phyloP scores from a whole-genome alignment of 306 rosid species.

The Calophaca sinica region DNA sequence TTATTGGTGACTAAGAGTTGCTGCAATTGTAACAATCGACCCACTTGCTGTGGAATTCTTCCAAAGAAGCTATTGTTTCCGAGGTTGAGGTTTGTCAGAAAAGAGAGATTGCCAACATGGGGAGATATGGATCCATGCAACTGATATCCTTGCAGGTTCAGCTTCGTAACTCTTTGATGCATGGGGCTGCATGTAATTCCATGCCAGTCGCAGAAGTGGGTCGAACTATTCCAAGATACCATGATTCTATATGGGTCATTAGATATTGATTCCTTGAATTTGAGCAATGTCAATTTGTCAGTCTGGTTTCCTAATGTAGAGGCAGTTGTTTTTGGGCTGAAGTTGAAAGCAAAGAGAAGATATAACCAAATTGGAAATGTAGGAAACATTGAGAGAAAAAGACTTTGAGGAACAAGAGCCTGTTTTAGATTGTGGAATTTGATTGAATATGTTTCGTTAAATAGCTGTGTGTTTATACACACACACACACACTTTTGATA shows the following conservation, averaged over 20 bases:
- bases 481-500: too few relatives aligned
- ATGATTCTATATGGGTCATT: too few relatives aligned
- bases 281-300: too few relatives aligned
- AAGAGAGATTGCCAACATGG: neutral
- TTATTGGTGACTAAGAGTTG: conserved; percentile 26
- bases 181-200: too few relatives aligned
- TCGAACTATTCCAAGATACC: too few relatives aligned
- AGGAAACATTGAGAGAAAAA: neutral
- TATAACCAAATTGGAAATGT: neutral
- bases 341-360: neutral
- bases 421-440: conserved; percentile 7
- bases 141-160: too few relatives aligned
- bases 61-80: conserved; percentile 24
- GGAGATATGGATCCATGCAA: too few relatives aligned
- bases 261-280: too few relatives aligned
- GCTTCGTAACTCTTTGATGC: too few relatives aligned
- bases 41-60: conserved; percentile 40
- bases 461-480: too few relatives aligned
- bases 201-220: conserved; percentile 33
- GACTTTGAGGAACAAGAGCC: neutral
- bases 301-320: neutral
- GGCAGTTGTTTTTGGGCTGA: neutral
- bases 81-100: neutral
- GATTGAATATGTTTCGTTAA: too few relatives aligned
- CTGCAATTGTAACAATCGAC: conserved; percentile 21